Percentiles rank a stretch among this genome's conserved stretches.
phyloP scores from a whole-genome alignment of 2,329 filamentous ascomycete species.

The Penicillium sp. region DNA sequence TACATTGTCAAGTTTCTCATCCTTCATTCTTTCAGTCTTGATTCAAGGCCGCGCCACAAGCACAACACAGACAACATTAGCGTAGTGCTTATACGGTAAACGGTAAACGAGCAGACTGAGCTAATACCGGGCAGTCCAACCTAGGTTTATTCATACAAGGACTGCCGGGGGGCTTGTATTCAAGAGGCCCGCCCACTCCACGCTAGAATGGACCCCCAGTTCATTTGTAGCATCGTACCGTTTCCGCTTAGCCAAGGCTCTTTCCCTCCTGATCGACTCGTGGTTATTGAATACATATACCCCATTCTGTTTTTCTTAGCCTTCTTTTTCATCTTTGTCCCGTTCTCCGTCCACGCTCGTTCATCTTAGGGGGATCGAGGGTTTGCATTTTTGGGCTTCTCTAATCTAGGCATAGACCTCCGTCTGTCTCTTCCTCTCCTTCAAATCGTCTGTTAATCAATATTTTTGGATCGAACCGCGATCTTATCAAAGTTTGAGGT shows the following conservation, averaged over 20 bases:
- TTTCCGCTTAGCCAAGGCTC: neutral
- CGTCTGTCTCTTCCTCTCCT: neutral
- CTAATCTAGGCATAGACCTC: neutral
- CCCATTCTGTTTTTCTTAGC: neutral
- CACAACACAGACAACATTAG: too few species aligned
- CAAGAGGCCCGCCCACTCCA: neutral
- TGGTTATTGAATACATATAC: constrained; percentile 4
- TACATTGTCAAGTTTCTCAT: too few species aligned
- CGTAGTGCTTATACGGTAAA: too few species aligned
- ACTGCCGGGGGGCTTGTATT: neutral
- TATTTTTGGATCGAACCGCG: neutral
- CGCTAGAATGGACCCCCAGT: neutral
- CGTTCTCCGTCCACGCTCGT: neutral
- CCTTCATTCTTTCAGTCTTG: too few species aligned
- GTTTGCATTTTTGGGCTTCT: neutral
- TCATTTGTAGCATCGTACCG: neutral
- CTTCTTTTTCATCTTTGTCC: neutral
- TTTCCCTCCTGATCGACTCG: neutral
- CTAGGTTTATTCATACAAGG: neutral
- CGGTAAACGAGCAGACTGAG: too few species aligned
- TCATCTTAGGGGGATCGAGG: constrained; percentile 2
- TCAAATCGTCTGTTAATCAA: neutral
- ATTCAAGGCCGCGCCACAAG: too few species aligned
- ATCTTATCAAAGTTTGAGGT: neutral
- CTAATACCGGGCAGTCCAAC: too few species aligned